These are phyloP conservation scores for Talaromyces adpressus DNA, from an alignment of 495 filamentous ascomycete genomes.

Conservation along the genomic window DNA sequence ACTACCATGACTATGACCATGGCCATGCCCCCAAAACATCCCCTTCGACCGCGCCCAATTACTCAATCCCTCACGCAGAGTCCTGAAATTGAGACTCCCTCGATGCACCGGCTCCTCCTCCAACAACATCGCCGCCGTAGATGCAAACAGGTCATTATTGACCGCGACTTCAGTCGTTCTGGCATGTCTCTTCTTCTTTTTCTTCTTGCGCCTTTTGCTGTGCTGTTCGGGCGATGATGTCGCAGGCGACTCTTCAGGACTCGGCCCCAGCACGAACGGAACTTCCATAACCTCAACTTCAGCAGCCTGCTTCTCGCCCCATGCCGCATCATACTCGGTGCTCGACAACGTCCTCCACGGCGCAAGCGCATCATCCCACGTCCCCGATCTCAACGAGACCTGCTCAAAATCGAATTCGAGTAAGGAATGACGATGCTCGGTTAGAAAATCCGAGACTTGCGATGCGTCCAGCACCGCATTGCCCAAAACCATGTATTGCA, in stretches of 20 bases:
- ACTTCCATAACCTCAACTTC: slow-evolving; percentile 34
- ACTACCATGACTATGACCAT: neutral
- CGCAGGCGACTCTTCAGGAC: neutral
- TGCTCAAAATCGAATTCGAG: slow-evolving; percentile 68
- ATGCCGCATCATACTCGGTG: slow-evolving; percentile 19
- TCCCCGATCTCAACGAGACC: slow-evolving; percentile 54
- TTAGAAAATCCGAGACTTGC: slow-evolving; percentile 56
- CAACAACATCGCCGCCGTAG: slow-evolving; percentile 1
- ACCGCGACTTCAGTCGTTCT: neutral
- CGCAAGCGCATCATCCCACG: slow-evolving; percentile 68
- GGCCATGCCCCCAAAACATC: slow-evolving; percentile 20
- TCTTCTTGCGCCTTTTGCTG: slow-evolving; percentile 4
- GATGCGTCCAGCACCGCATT: slow-evolving; percentile 61
- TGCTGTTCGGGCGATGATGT: neutral
- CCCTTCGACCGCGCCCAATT: slow-evolving; percentile 20
- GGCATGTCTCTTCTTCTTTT: slow-evolving; percentile 6
- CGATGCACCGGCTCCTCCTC: slow-evolving; percentile 5
- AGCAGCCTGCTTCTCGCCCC: slow-evolving; percentile 36
- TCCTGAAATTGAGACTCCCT: slow-evolving; percentile 3
- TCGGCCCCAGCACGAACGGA: slow-evolving; percentile 24
- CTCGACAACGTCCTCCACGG: slow-evolving; percentile 53
- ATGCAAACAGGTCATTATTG: slow-evolving; percentile 2
- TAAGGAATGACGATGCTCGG: slow-evolving; percentile 53
- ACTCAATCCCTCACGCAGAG: slow-evolving; percentile 10
- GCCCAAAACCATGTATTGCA: slow-evolving; percentile 56